A percentile compares a stretch with the other conserved stretches of the same genome.
These are phyloP conservation scores for Ascochyta fabae DNA, from an alignment of 2,329 filamentous ascomycete genomes.

Conservation along the genomic window DNA sequence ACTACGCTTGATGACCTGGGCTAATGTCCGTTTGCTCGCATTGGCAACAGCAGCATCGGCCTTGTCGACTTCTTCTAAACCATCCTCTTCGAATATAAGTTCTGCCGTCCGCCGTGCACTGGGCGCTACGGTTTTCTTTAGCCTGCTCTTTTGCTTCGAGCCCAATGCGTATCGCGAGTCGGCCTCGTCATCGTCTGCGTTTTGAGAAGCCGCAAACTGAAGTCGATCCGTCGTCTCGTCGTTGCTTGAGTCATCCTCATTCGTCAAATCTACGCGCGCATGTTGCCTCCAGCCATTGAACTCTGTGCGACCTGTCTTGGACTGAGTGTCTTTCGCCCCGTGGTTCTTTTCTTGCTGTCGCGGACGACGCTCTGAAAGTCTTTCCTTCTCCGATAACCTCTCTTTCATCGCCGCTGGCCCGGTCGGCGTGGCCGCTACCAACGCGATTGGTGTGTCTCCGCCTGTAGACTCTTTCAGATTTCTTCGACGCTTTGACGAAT, in stretches of 20 bases:
- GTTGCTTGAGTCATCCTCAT: constrained; percentile 3
- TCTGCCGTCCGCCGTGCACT: constrained; percentile 7
- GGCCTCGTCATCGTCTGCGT: constrained; percentile 8
- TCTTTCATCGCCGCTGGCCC: neutral
- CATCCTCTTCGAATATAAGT: constrained; percentile 11
- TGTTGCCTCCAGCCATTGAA: neutral
- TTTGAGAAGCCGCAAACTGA: neutral
- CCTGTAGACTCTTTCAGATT: constrained; percentile 7
- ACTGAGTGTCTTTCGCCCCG: neutral
- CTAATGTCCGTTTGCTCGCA: neutral
- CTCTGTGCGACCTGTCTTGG: neutral
- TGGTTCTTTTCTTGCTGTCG: neutral
- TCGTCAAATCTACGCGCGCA: neutral
- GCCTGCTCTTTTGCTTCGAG: neutral
- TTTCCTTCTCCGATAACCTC: neutral
- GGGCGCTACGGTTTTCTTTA: neutral
- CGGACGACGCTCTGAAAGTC: neutral
- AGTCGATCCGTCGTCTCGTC: neutral
- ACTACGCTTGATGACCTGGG: neutral
- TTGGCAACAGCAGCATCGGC: neutral
- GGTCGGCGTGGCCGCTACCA: neutral
- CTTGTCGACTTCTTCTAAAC: constrained; percentile 12
- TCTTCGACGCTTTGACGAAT: constrained; percentile 11
- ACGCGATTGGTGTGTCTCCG: neutral
- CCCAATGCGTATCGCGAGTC: constrained; percentile 13